Conservation (phyloP, 495 filamentous ascomycete genomes). For the Talaromyces thailandensis region DNA sequence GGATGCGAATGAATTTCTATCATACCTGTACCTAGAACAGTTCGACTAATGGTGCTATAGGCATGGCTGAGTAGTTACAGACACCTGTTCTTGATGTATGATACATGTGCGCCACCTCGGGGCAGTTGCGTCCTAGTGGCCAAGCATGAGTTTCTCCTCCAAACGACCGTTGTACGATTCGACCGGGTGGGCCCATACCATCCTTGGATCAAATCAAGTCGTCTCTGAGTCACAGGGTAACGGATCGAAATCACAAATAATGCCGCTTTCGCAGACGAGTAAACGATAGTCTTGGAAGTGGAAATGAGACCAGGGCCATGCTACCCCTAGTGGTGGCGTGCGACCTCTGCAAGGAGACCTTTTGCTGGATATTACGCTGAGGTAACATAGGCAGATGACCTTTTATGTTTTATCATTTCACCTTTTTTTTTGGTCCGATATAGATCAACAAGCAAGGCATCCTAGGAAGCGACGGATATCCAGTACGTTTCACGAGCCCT, state of each 20-base stretch:
- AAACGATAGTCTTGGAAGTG: background rate
- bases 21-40: background rate
- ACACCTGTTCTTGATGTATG: background rate
- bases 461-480: background rate
- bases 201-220: background rate
- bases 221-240: background rate
- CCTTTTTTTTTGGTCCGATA: background rate
- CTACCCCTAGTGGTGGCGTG: background rate
- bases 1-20: background rate
- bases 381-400: background rate
- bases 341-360: background rate
- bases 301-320: background rate
- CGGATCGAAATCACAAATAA: background rate
- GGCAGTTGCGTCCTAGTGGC: background rate
- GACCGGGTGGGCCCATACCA: background rate
- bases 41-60: background rate
- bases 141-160: background rate
- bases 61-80: background rate
- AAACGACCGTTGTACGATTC: background rate
- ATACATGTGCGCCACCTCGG: background rate
- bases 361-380: background rate
- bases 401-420: background rate
- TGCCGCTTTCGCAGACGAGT: background rate
- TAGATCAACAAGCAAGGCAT: background rate
- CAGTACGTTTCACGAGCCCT: background rate